A percentile compares a stretch with the other conserved stretches of the same genome.
These are phyloP conservation scores for Trichoderma sp. DNA, from an alignment of 2,329 filamentous ascomycete species.

Conservation along the genomic window DNA sequence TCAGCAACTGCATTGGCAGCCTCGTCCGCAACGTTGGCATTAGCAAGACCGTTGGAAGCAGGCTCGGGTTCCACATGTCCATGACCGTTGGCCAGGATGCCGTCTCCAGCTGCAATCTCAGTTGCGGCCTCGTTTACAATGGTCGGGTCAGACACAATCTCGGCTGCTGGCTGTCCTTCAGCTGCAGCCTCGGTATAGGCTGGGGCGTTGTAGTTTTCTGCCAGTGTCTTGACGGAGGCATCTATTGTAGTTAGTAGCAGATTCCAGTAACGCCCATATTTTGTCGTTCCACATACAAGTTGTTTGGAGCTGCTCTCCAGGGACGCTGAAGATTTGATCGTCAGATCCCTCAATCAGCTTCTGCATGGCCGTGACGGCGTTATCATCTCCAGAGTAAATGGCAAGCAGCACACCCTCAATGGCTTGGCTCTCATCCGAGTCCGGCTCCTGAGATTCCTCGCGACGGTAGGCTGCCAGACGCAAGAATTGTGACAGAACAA, in stretches of 20 bases:
- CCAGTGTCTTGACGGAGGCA: conserved; percentile 42
- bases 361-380: conserved; percentile 69
- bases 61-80: conserved; percentile 37
- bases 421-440: conserved; percentile 70
- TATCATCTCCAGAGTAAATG: conserved; percentile 75
- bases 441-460: conserved; percentile 63
- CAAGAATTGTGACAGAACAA: conserved; percentile 75
- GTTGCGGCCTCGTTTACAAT: conserved; percentile 64
- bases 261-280: not conserved
- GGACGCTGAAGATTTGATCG: conserved; percentile 63
- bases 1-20: conserved; percentile 61
- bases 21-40: conserved; percentile 50
- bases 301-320: conserved; percentile 62
- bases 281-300: conserved; percentile 56
- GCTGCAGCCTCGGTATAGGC: conserved; percentile 33
- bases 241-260: conserved; percentile 31
- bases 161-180: conserved; percentile 36
- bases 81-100: conserved; percentile 43
- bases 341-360: conserved; percentile 72
- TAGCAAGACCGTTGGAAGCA: conserved; percentile 42
- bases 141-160: conserved; percentile 59
- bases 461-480: conserved; percentile 74
- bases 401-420: conserved; percentile 76
- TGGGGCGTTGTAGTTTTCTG: conserved; percentile 51
- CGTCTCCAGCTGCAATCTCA: conserved; percentile 56